Percentiles rank a stretch among this genome's conserved stretches.
These are phyloP conservation scores for Mortierella hygrophila DNA, from an alignment of 192 early-diverging fungal species.

Conservation along the genomic window DNA sequence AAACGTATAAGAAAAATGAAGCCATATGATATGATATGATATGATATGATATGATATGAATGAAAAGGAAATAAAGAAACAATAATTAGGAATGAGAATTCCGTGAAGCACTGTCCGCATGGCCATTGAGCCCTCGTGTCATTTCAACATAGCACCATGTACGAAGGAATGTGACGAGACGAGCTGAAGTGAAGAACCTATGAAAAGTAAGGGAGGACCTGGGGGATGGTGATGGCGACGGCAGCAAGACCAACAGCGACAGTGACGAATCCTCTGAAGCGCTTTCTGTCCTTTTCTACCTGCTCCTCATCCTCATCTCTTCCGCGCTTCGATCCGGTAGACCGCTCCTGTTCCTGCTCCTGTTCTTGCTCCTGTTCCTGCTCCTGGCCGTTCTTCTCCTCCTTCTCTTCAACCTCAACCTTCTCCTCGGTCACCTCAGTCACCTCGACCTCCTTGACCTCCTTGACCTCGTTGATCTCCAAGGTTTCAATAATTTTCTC, in stretches of 20 bases:
- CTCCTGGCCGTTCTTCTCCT: constrained; percentile 1
- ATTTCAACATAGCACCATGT: too few relatives aligned
- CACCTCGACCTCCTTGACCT: not conserved
- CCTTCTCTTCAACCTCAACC: not conserved
- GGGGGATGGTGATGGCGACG: constrained; percentile 20
- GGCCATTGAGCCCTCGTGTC: not conserved
- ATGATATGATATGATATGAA: not conserved
- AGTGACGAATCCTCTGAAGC: constrained; percentile 29
- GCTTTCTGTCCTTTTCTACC: constrained; percentile 20
- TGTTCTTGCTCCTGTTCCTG: not conserved
- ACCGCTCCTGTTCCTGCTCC: not conserved
- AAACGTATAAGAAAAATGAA: not conserved
- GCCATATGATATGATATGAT: not conserved
- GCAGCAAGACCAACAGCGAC: constrained; percentile 35
- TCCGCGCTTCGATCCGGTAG: constrained; percentile 20
- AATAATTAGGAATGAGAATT: not conserved
- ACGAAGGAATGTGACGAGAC: not conserved
- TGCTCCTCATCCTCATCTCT: constrained; percentile 34
- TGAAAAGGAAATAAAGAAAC: not conserved
- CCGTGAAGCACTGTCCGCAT: not conserved
- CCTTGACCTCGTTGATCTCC: not conserved
- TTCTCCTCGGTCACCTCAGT: not conserved
- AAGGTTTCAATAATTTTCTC: not conserved
- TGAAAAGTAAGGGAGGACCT: constrained; percentile 40
- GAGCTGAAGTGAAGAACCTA: not conserved